phyloP scores from a whole-genome alignment of 1,139 yeast species.

The Protomyces gravidus region DNA sequence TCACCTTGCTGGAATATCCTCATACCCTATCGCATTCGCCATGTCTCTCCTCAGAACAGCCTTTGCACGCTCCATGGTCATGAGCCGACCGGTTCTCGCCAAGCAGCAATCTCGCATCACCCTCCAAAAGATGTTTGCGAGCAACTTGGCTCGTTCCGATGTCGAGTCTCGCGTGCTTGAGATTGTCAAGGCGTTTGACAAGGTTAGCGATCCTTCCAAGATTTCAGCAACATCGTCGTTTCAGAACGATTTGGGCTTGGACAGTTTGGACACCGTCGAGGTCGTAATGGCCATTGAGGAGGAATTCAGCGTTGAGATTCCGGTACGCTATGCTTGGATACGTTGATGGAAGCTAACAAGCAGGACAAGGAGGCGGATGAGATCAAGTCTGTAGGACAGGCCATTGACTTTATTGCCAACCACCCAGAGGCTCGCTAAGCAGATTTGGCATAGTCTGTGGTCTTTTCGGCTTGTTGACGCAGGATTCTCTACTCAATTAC shows the following conservation, averaged over 20 bases:
- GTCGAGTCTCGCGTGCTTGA: constrained; percentile 73
- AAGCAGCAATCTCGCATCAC: not conserved
- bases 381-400: constrained; percentile 77
- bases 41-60: constrained; percentile 2
- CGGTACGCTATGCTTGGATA: constrained; percentile 38
- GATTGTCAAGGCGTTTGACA: constrained; percentile 74
- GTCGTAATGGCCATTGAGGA: constrained; percentile 88
- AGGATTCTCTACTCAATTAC: not conserved
- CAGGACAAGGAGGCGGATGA: constrained; percentile 74
- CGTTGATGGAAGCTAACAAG: not conserved
- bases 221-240: constrained; percentile 59
- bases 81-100: not conserved
- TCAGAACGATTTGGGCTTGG: constrained; percentile 73
- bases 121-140: not conserved
- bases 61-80: not conserved
- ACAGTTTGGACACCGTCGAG: constrained; percentile 83
- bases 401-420: constrained; percentile 65
- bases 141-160: constrained; percentile 38
- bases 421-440: constrained; percentile 55
- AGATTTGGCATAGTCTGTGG: not conserved
- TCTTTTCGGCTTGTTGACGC: not conserved
- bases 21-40: too few relatives aligned
- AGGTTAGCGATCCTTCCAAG: constrained; percentile 38
- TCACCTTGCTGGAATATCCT: too few relatives aligned
- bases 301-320: constrained; percentile 59